Percentiles rank a stretch among this genome's conserved stretches.
Evolutionary conservation across 2,329 filamentous ascomycete species (phyloP).

Genomic region (Emergomyces orientalis): DNA sequence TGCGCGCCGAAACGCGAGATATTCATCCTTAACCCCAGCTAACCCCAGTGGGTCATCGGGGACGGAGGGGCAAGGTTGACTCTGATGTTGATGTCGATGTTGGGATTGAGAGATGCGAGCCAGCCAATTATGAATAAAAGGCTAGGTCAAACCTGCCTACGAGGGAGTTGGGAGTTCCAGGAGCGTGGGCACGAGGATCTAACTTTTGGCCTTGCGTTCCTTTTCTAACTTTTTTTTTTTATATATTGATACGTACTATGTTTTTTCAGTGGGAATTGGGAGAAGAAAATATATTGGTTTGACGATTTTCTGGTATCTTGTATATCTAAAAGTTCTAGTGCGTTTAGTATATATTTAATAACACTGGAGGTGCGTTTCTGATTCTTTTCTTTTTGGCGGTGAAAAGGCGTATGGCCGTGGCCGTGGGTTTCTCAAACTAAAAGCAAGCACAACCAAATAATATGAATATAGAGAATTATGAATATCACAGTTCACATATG

Average conservation of each 20-base stretch:
- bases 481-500: background rate
- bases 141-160: no score
- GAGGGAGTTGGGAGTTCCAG: background rate
- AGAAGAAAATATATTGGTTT: background rate
- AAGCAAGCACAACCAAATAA: background rate
- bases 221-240: background rate
- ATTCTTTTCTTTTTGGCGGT: background rate
- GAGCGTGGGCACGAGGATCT: background rate
- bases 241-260: background rate
- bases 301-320: background rate
- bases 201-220: background rate
- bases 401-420: background rate
- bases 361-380: background rate
- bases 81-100: background rate
- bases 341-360: background rate
- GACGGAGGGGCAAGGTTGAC: background rate
- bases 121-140: no score
- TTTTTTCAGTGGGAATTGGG: background rate
- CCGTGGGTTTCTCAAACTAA: background rate
- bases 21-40: slow-evolving; percentile 10
- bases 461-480: background rate
- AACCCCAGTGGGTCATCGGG: background rate
- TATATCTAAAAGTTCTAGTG: background rate
- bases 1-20: slow-evolving; percentile 54
- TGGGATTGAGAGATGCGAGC: background rate